A percentile compares a stretch with the other conserved stretches of the same genome.
These are phyloP conservation scores for Zygosaccharomyces kombuchaensis DNA, from an alignment of 805 yeast species.

Conservation along the genomic window DNA sequence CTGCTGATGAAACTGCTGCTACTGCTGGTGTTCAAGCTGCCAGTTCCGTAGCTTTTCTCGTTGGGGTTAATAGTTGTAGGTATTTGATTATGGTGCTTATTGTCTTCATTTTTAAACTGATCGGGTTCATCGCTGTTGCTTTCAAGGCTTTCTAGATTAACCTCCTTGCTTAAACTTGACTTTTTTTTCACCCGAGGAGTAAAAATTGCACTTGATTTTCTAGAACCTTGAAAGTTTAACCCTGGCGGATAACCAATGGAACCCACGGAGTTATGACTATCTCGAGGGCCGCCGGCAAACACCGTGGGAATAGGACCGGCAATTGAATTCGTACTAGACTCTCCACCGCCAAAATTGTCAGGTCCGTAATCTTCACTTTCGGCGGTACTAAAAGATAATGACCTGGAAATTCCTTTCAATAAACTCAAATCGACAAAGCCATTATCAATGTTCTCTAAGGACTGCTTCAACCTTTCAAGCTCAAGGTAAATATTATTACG, in stretches of 20 bases:
- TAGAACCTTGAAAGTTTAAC: slow-evolving; percentile 10
- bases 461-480: slow-evolving; percentile 49
- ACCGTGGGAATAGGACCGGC: slow-evolving; percentile 17
- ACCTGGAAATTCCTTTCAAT: slow-evolving; percentile 45
- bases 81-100: not conserved
- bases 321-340: not conserved
- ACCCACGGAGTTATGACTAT: slow-evolving; percentile 25
- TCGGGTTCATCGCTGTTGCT: slow-evolving; percentile 1
- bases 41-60: not conserved
- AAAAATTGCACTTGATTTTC: slow-evolving; percentile 10
- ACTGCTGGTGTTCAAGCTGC: slow-evolving; percentile 1
- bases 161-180: slow-evolving; percentile 27
- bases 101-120: not conserved
- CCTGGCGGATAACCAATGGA: slow-evolving; percentile 18
- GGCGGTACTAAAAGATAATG: slow-evolving; percentile 24
- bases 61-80: not conserved
- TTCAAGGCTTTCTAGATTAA: slow-evolving; percentile 9
- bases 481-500: slow-evolving; percentile 31
- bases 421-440: slow-evolving; percentile 56
- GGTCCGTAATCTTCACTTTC: slow-evolving; percentile 25
- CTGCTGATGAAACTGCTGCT: slow-evolving; percentile 8
- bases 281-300: slow-evolving; percentile 27
- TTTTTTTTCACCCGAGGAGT: slow-evolving; percentile 18
- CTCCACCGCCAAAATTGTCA: slow-evolving; percentile 5
- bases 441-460: slow-evolving; percentile 58